Evolutionary conservation across 1,284 basidiomycete species (phyloP).

Genomic region (Heterobasidion irregulare): DNA sequence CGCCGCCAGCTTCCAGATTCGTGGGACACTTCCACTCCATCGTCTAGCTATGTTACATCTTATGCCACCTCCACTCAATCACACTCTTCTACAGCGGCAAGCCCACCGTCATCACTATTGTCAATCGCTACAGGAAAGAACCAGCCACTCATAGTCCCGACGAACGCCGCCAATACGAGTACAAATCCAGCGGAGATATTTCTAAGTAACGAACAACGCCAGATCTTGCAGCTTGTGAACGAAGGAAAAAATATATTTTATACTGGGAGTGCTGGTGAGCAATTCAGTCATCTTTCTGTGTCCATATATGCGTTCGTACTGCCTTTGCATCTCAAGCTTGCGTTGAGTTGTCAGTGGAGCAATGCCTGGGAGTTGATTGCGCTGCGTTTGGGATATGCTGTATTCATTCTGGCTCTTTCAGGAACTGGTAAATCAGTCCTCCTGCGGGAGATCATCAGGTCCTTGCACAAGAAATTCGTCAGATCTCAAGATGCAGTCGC

Average conservation of each 20-base stretch:
- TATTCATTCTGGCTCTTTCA: conserved; percentile 17
- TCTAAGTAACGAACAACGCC: conserved; percentile 78
- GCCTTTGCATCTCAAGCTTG: background rate
- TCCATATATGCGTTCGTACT: background rate
- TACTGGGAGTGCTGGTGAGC: conserved; percentile 90
- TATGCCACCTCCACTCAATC: background rate
- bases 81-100: background rate
- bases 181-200: conserved; percentile 37
- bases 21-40: conserved; percentile 4
- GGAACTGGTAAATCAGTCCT: conserved; percentile 93
- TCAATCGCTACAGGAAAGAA: background rate
- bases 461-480: conserved; percentile 40
- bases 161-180: conserved; percentile 4
- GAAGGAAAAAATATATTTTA: conserved; percentile 84
- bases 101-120: background rate
- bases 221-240: conserved; percentile 72
- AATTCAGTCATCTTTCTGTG: background rate
- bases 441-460: conserved; percentile 76
- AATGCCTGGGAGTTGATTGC: background rate
- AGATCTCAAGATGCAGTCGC: conserved; percentile 55
- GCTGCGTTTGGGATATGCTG: no score
- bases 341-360: background rate
- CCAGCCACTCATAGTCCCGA: background rate
- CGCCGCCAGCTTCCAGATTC: conserved; percentile 11
- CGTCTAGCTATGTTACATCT: background rate